phyloP scores from a whole-genome alignment of 192 early-diverging fungal genomes.

The Backusella westeae region DNA sequence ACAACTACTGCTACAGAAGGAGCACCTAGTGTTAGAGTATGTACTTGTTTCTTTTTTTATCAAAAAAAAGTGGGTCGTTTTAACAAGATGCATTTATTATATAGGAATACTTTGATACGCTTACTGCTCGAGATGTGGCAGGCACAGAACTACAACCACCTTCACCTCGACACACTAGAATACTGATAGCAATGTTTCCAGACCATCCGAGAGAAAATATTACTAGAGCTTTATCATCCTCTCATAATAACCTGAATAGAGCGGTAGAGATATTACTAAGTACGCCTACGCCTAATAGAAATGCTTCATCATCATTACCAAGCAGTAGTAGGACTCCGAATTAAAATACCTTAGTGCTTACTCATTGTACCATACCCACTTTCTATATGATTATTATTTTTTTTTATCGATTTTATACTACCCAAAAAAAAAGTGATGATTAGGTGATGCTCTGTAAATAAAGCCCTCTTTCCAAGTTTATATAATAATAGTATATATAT shows the following conservation, averaged over 20 bases:
- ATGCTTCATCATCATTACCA: background rate
- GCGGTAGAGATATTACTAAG: constrained; percentile 49
- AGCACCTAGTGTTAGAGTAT: constrained; percentile 17
- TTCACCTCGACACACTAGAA: constrained; percentile 45
- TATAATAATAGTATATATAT: background rate
- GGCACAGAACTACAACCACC: constrained; percentile 37
- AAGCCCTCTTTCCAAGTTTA: background rate
- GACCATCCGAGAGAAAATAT: constrained; percentile 48
- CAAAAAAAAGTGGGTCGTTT: background rate
- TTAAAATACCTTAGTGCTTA: background rate
- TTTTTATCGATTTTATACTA: background rate
- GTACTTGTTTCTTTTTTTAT: background rate
- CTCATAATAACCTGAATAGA: constrained; percentile 59
- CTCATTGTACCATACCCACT: background rate
- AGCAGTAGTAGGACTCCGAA: constrained; percentile 1
- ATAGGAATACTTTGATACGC: constrained; percentile 36
- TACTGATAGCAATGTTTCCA: constrained; percentile 56
- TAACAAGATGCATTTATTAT: background rate
- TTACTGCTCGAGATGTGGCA: constrained; percentile 41
- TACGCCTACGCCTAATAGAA: constrained; percentile 23
- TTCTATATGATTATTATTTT: background rate
- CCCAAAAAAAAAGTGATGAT: background rate
- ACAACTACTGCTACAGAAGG: constrained; percentile 2
- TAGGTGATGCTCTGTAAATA: constrained; percentile 8
- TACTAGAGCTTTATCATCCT: constrained; percentile 44